phyloP scores from a whole-genome alignment of 2,329 filamentous ascomycete species.

The Gyromitra esculenta region DNA sequence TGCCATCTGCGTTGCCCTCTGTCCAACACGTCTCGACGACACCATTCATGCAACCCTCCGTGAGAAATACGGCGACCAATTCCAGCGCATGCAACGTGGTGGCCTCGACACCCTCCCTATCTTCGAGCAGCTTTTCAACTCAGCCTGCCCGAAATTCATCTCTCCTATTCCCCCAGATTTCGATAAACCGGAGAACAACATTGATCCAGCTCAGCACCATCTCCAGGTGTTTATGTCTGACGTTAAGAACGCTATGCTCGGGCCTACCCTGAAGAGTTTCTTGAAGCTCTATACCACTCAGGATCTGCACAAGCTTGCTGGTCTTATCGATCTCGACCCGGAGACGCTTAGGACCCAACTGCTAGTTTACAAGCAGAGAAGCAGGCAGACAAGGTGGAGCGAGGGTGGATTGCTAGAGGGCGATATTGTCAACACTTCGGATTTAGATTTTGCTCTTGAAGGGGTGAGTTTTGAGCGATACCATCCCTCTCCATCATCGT shows the following conservation, averaged over 20 bases:
- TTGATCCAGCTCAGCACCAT: slow-evolving; percentile 98
- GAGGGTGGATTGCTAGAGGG: slow-evolving; percentile 91
- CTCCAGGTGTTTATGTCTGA: slow-evolving; percentile 99
- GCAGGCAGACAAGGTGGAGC: slow-evolving; percentile 92
- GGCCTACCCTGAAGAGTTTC: slow-evolving; percentile 97
- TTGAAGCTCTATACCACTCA: slow-evolving; percentile 99
- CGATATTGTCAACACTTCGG: slow-evolving; percentile 90
- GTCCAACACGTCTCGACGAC: slow-evolving; percentile 95
- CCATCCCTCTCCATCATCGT: neutral
- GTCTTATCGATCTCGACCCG: slow-evolving; percentile 96
- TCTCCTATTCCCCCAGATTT: slow-evolving; percentile 96
- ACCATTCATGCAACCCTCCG: slow-evolving; percentile 97
- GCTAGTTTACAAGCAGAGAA: slow-evolving; percentile 98
- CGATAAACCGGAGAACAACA: slow-evolving; percentile 93
- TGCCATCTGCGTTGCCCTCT: slow-evolving; percentile 97
- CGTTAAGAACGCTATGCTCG: slow-evolving; percentile 95
- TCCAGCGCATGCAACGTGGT: slow-evolving; percentile 93
- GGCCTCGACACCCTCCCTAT: slow-evolving; percentile 94
- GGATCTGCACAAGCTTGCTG: slow-evolving; percentile 97
- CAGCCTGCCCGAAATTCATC: slow-evolving; percentile 99
- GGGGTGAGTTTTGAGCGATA: slow-evolving; percentile 71
- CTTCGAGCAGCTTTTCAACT: slow-evolving; percentile 97
- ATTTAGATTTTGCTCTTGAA: slow-evolving; percentile 96
- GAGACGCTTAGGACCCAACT: slow-evolving; percentile 94
- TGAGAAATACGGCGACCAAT: slow-evolving; percentile 99